Conservation (phyloP, 2,329 filamentous ascomycete species). For the Podosphaera leucotricha region DNA sequence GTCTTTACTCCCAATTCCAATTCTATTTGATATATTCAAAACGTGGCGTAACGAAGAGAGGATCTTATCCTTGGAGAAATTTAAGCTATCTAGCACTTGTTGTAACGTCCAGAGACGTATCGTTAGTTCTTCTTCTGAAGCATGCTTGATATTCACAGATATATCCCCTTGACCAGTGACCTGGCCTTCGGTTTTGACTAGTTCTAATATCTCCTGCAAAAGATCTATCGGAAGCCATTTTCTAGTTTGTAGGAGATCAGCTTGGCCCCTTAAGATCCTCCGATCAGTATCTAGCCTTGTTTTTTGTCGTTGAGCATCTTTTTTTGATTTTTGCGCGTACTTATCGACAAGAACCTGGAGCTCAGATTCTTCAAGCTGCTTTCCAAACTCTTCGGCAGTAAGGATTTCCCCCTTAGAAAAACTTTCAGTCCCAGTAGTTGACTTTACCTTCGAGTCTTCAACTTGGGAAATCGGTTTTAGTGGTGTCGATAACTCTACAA, state of each 20-base stretch:
- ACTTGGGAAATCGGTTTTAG: neutral
- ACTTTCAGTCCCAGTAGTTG: neutral
- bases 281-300: conserved; percentile 64
- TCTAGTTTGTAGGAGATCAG: conserved; percentile 44
- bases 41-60: conserved; percentile 41
- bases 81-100: conserved; percentile 42
- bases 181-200: conserved; percentile 42
- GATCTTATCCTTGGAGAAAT: conserved; percentile 41
- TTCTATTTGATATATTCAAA: conserved; percentile 40
- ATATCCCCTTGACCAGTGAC: conserved; percentile 21
- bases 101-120: conserved; percentile 68
- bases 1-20: conserved; percentile 33
- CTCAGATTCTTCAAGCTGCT: conserved; percentile 71
- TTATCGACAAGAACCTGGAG: conserved; percentile 75
- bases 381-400: conserved; percentile 74
- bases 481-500: conserved; percentile 8
- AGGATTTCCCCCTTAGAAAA: conserved; percentile 22
- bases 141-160: conserved; percentile 22
- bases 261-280: conserved; percentile 56
- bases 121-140: conserved; percentile 54
- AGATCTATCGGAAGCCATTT: conserved; percentile 67
- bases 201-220: conserved; percentile 50
- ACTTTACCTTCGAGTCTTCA: neutral
- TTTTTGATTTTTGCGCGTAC: conserved; percentile 51
- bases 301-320: conserved; percentile 56